Evolutionary conservation across 495 filamentous ascomycete species (phyloP).

Genomic region (Aspergillus homomorphus): DNA sequence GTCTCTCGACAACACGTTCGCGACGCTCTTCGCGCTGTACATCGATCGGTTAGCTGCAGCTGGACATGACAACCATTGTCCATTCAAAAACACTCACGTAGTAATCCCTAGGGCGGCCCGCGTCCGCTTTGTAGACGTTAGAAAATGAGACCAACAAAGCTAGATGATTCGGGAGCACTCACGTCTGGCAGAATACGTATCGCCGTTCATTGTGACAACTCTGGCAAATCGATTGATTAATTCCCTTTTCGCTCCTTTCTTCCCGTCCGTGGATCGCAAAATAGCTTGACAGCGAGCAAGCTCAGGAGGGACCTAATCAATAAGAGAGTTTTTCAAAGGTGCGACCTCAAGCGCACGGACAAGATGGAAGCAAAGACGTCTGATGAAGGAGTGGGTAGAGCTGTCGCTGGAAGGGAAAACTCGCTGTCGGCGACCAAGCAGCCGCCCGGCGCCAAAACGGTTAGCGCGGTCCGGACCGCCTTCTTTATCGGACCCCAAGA

Average conservation of each 20-base stretch:
- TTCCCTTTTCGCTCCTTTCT: neutral
- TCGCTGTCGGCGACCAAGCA: conserved; percentile 24
- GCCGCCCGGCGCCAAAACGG: conserved; percentile 11
- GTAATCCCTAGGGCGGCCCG: conserved; percentile 71
- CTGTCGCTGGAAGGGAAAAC: conserved; percentile 24
- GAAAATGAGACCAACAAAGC: neutral
- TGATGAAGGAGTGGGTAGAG: conserved; percentile 9
- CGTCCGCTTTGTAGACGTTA: conserved; percentile 46
- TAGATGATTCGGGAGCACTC: conserved; percentile 22
- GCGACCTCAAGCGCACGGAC: neutral
- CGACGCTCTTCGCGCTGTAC: conserved; percentile 53
- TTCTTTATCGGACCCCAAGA: conserved; percentile 3
- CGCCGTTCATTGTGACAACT: conserved; percentile 73
- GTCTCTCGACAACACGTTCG: conserved; percentile 49
- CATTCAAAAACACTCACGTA: conserved; percentile 50
- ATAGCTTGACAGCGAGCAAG: neutral
- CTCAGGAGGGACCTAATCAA: neutral
- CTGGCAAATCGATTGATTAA: conserved; percentile 6
- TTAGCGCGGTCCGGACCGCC: conserved; percentile 31
- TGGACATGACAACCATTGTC: neutral
- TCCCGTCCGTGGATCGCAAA: neutral
- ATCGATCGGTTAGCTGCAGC: conserved; percentile 2
- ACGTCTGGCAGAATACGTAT: conserved; percentile 81
- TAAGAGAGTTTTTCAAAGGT: neutral
- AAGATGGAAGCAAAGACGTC: conserved; percentile 5